phyloP scores from a whole-genome alignment of 1,284 basidiomycete genomes.

The Anthracocystis panici-leucophaei region DNA sequence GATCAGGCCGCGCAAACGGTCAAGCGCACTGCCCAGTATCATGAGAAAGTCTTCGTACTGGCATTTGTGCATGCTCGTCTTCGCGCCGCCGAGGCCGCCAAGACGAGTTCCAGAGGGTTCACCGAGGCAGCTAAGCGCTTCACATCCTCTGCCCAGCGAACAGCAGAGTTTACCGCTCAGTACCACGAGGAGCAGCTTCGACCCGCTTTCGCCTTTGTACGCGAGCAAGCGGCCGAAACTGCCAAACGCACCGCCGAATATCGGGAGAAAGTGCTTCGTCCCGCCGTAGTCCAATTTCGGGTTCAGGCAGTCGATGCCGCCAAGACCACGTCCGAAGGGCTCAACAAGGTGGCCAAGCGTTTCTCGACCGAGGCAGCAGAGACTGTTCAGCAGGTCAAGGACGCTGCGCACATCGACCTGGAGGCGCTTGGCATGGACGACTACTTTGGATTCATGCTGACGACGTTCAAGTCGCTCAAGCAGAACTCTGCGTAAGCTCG shows the following conservation, averaged over 20 bases:
- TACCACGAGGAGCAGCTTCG: constrained; percentile 18
- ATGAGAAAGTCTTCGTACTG: constrained; percentile 17
- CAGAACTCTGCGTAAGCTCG: constrained; percentile 6
- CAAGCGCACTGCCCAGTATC: constrained; percentile 14
- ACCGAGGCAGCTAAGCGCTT: constrained; percentile 37
- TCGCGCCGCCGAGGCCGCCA: constrained; percentile 24
- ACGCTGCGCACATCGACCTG: constrained; percentile 23
- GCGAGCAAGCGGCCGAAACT: constrained; percentile 21
- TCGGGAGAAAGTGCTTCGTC: constrained; percentile 22
- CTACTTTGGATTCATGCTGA: constrained; percentile 37
- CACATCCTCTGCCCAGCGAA: constrained; percentile 18
- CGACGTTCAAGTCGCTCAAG: constrained; percentile 14
- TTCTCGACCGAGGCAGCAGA: constrained; percentile 27
- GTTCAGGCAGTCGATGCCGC: constrained; percentile 29
- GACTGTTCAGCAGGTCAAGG: constrained; percentile 32
- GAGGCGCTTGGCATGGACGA: constrained; percentile 34
- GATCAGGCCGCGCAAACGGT: constrained; percentile 25
- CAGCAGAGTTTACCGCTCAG: constrained; percentile 12
- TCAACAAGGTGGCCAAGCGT: constrained; percentile 35
- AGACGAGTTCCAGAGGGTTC: constrained; percentile 23
- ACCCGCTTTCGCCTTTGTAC: constrained; percentile 17
- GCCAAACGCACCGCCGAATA: constrained; percentile 20
- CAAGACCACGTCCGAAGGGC: constrained; percentile 22
- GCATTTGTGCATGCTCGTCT: constrained; percentile 14
- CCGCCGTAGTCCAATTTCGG: constrained; percentile 13